Base-by-base conservation (phyloP, 345 rosid genomes). In the Lepidium africanum region DNA sequence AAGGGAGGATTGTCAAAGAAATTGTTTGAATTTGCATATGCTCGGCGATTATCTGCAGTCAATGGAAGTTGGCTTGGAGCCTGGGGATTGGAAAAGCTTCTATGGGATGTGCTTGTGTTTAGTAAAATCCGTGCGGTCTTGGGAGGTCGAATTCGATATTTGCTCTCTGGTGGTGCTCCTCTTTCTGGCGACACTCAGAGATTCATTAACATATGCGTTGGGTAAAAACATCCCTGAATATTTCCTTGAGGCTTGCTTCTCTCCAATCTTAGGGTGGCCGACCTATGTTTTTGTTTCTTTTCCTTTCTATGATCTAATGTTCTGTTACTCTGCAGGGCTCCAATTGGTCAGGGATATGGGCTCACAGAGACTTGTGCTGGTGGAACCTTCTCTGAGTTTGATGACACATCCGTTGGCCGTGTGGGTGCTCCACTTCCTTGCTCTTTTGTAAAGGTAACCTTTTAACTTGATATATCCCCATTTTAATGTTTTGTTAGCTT, bases 341-440 rank as follows among this genome's bases (percentile, higher is more conserved):
- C 99, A 46, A 95, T 95, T 27, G 92, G 96, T 17, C 99, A 95
- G 81, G 99, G 99, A n/a, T 95, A 89, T 81, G 98, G 96, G 58
- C 93, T 95, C 58, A 95, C 98, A 14, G 99, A 95, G 83, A 91
- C 96, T 39, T 89, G 96, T 78, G 99, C 99, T 71, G 99, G 98
- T 41, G 97, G 96, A 75, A 82, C 98, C 54, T 95, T 95, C 80
- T 89, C 97, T 13, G 99, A 91, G 84, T 82, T 91, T 70, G 98
- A 91, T 73, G 99, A 95, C 81, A 57, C 86, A 69, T 86, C 99
- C 4, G 94, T 91, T 79, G 99, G 98, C 47, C 94, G 99, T 73
- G 99, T 86, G 51, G 99, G 99, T 52, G 85, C 89, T 80, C 97
- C 99, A 43, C 84, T 95, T 70, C 96, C 99, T 83, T 85, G 94